Percentiles rank a stretch among this genome's conserved stretches.
Conservation (phyloP, 805 yeast species). For the Myxozyma melibiosi region DNA sequence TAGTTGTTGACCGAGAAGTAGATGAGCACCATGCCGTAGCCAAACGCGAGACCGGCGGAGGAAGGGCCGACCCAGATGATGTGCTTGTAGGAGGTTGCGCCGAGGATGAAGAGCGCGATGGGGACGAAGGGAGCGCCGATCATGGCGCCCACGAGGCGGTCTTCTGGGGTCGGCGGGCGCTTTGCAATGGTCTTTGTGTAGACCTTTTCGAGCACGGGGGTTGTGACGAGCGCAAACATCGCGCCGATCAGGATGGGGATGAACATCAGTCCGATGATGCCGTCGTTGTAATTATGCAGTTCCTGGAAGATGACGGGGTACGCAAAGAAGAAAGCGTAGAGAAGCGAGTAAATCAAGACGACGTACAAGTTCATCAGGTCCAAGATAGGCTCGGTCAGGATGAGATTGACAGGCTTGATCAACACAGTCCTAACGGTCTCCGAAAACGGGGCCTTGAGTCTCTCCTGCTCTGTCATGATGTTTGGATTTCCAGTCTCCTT, state of each 20-base stretch:
- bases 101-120: conserved; percentile 57
- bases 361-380: conserved; percentile 83
- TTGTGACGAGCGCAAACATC: conserved; percentile 65
- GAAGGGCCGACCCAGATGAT: conserved; percentile 58
- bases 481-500: conserved; percentile 79
- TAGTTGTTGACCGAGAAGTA: conserved; percentile 75
- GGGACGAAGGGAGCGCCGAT: conserved; percentile 50
- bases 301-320: conserved; percentile 85
- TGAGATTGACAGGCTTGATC: conserved; percentile 68
- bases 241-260: conserved; percentile 93
- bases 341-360: conserved; percentile 83
- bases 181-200: conserved; percentile 49
- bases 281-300: conserved; percentile 75
- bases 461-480: conserved; percentile 93
- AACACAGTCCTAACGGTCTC: conserved; percentile 72
- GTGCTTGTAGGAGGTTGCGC: conserved; percentile 57
- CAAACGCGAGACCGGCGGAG: conserved; percentile 57
- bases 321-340: conserved; percentile 93
- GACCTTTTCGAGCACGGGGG: conserved; percentile 68
- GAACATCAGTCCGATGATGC: conserved; percentile 80
- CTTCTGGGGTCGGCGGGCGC: conserved; percentile 58
- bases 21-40: conserved; percentile 56
- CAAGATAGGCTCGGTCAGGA: conserved; percentile 82
- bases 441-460: conserved; percentile 64
- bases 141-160: conserved; percentile 57